Evolutionary conservation across 2,329 filamentous ascomycete species (phyloP).

Genomic region (Fusarium sublunatum): DNA sequence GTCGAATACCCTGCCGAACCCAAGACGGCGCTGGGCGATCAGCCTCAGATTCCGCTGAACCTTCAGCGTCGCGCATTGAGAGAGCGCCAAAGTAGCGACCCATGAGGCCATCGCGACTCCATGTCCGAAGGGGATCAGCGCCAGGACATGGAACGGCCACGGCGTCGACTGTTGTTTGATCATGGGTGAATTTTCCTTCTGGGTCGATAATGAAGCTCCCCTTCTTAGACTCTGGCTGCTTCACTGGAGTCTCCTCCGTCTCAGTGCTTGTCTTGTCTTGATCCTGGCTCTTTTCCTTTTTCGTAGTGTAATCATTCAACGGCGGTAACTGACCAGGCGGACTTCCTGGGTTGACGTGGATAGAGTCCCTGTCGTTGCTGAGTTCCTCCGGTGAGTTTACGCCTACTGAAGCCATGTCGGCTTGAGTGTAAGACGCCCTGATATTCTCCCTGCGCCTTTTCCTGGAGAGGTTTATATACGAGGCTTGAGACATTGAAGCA

Average conservation of each 20-base stretch:
- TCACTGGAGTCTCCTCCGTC: not conserved
- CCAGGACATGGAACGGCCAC: constrained; percentile 66
- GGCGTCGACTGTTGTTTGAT: constrained; percentile 65
- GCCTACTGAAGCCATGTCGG: constrained; percentile 35
- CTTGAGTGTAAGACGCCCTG: constrained; percentile 7
- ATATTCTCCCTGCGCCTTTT: constrained; percentile 29
- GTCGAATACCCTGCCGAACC: constrained; percentile 64
- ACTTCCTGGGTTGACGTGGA: constrained; percentile 46
- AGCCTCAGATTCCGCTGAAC: constrained; percentile 11
- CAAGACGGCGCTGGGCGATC: constrained; percentile 56
- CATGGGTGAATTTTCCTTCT: constrained; percentile 54
- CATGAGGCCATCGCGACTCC: constrained; percentile 62
- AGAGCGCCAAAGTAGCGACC: constrained; percentile 60
- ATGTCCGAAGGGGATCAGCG: constrained; percentile 63
- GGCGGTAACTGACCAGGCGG: constrained; percentile 40
- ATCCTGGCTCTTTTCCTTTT: constrained; percentile 8
- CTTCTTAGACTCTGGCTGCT: constrained; percentile 7
- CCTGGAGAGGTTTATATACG: constrained; percentile 12
- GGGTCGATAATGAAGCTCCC: constrained; percentile 52
- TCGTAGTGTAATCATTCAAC: constrained; percentile 31
- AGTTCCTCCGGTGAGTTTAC: constrained; percentile 22
- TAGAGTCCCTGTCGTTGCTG: constrained; percentile 43
- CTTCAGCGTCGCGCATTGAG: constrained; percentile 54
- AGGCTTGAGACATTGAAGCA: constrained; percentile 33
- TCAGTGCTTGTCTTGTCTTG: constrained; percentile 9